phyloP scores from a whole-genome alignment of 768 basidiomycete species.

The Serendipita sp. region DNA sequence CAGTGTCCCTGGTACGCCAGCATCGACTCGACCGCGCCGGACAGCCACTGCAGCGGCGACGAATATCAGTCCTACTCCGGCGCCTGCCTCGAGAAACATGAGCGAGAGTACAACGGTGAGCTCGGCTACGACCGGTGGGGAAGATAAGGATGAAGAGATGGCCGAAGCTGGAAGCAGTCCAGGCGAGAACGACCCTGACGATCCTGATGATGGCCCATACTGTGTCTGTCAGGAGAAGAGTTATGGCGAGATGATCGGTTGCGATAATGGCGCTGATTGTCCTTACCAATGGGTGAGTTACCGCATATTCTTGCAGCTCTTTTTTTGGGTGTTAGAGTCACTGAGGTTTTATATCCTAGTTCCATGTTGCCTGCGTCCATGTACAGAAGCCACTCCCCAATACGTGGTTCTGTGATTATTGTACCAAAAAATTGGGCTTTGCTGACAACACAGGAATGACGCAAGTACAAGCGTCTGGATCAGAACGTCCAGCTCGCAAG shows the following conservation, averaged over 20 bases:
- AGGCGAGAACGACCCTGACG: neutral
- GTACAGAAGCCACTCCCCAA: neutral
- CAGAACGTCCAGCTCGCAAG: neutral
- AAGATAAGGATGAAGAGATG: neutral
- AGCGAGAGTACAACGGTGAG: neutral
- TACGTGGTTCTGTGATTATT: slow-evolving; percentile 2
- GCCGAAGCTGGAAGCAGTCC: neutral
- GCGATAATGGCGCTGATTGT: slow-evolving; percentile 3
- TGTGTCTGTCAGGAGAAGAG: slow-evolving; percentile 6
- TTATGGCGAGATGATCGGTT: slow-evolving; percentile 5
- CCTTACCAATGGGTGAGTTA: slow-evolving; percentile 2
- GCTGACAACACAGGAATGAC: neutral
- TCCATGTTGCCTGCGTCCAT: slow-evolving; percentile 4
- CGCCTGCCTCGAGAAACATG: neutral
- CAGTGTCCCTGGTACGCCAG: neutral
- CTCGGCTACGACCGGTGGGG: neutral
- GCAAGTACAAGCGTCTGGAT: neutral
- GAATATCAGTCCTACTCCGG: neutral
- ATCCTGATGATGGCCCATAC: neutral
- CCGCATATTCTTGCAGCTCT: neutral
- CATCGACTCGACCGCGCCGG: neutral
- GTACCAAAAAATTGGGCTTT: slow-evolving; percentile 5
- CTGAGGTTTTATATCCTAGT: neutral
- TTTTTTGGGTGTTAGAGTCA: neutral
- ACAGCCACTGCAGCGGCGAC: neutral